Evolutionary conservation across 306 rosid species (phyloP).

Genomic region (Hippophae tibetana): DNA sequence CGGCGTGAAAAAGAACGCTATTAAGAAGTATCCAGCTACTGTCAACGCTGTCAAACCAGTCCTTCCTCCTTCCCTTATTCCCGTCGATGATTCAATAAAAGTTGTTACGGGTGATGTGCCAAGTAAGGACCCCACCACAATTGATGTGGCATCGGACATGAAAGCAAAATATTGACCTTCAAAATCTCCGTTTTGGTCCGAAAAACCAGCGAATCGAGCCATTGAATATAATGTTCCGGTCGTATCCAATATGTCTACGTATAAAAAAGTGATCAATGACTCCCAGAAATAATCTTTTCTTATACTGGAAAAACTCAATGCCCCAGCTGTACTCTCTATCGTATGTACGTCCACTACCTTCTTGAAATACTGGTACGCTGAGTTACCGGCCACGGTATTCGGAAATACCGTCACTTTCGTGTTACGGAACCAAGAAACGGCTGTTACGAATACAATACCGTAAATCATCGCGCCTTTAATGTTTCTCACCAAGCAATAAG

Average conservation of each 20-base stretch:
- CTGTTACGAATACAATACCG: constrained; percentile 82
- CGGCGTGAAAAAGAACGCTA: constrained; percentile 86
- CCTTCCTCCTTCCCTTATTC: constrained; percentile 82
- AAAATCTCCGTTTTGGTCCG: constrained; percentile 57
- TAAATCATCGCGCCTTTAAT: constrained; percentile 91
- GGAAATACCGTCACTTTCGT: constrained; percentile 79
- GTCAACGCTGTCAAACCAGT: constrained; percentile 90
- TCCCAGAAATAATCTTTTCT: constrained; percentile 75
- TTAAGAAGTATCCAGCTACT: constrained; percentile 53
- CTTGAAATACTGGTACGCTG: constrained; percentile 62
- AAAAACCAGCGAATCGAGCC: constrained; percentile 89
- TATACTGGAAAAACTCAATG: constrained; percentile 54
- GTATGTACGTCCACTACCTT: constrained; percentile 69
- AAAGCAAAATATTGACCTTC: constrained; percentile 92
- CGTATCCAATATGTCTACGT: constrained; percentile 81
- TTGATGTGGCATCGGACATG: constrained; percentile 92
- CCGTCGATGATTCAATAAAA: constrained; percentile 82
- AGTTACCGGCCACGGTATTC: constrained; percentile 36
- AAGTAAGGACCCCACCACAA: constrained; percentile 70
- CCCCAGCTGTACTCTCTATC: constrained; percentile 71
- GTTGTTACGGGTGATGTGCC: constrained; percentile 96
- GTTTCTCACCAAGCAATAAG: constrained; percentile 59
- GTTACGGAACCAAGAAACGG: constrained; percentile 75
- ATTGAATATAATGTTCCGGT: constrained; percentile 85
- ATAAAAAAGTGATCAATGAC: constrained; percentile 68